Evolutionary conservation across 306 rosid genomes (phyloP), one percentile per base, ranked within the genome.

Genomic region (Arachis stenosperma): DNA sequence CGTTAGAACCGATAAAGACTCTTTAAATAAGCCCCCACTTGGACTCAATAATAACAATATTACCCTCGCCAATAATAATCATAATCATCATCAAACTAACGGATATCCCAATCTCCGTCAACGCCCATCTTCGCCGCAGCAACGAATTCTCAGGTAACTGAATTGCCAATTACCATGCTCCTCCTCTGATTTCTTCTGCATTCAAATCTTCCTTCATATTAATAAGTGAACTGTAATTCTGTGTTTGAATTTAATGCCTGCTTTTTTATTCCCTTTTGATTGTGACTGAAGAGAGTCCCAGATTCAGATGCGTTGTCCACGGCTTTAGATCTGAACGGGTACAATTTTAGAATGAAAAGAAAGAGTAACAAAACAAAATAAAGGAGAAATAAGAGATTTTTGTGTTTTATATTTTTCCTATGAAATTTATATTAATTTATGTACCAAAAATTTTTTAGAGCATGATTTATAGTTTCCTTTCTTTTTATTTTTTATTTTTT

Each of bases 21-120:
- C 85, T 22, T 75, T 84, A 43, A 86, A 81, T 78, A 86, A 78
- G 50, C 77, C 89, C 46, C 22, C 68, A 22, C 41, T 58, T 11
- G 68, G 78, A 59, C 40, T 17, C 46, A 48, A 61, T 63, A 48
- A 55, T 41, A 74, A 75, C 64, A 40, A 44, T 12, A 59, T 50
- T 9, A 9, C n/a, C 29, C 48, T 7, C 8, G 5, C 15, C 33
- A 33, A 33, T 33, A 47, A 59, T 37, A 70, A 44, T 46, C 59
- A 59, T 37, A 70, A 44, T 27, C 9, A 41, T 6, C 72, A 68
- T 66, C 79, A 76, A 27, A 75, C 29, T n/a, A 84, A 84, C 76
- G 93, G 91, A 9, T 83, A 87, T 76, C 84, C 87, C 61, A 93
- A 90, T 85, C 97, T 93, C 70, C 98, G 96, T 61, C 97, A 88